Evolutionary conservation across 2,329 filamentous ascomycete species (phyloP).

Genomic region (Talaromyces piceae): DNA sequence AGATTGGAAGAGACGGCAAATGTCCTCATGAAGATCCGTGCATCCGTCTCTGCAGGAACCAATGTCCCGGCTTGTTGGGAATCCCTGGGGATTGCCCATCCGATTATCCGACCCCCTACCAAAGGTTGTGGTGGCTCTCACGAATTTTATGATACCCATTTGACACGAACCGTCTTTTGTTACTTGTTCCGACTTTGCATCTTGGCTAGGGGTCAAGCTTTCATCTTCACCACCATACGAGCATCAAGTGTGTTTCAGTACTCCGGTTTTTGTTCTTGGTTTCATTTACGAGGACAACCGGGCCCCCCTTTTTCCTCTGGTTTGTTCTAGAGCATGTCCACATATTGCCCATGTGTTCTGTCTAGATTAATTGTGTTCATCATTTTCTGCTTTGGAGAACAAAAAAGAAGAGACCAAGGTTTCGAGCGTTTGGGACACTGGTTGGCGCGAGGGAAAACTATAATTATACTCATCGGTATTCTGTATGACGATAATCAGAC

Average conservation of each 20-base stretch:
- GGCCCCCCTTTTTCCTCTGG: too few relatives aligned
- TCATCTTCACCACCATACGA: background rate
- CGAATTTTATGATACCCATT: slow-evolving; percentile 1
- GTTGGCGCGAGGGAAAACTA: background rate
- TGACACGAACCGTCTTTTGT: background rate
- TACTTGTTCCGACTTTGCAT: background rate
- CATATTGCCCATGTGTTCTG: too few relatives aligned
- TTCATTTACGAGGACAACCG: too few relatives aligned
- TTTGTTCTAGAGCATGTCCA: too few relatives aligned
- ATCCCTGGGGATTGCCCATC: too few relatives aligned
- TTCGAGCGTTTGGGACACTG: background rate
- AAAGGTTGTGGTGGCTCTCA: background rate
- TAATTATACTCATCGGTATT: background rate
- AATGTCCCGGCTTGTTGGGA: too few relatives aligned
- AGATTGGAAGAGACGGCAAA: slow-evolving; percentile 35
- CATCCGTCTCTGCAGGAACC: background rate
- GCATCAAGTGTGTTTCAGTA: background rate
- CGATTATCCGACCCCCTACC: background rate
- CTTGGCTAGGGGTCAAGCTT: background rate
- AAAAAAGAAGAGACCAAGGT: background rate
- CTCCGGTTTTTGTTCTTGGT: too few relatives aligned
- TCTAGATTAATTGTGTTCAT: too few relatives aligned
- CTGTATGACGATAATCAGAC: background rate
- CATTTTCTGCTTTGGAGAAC: too few relatives aligned
- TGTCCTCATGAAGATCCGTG: slow-evolving; percentile 18